phyloP scores from a whole-genome alignment of 345 rosid genomes.

The Diplotaxis tenuifolia region DNA sequence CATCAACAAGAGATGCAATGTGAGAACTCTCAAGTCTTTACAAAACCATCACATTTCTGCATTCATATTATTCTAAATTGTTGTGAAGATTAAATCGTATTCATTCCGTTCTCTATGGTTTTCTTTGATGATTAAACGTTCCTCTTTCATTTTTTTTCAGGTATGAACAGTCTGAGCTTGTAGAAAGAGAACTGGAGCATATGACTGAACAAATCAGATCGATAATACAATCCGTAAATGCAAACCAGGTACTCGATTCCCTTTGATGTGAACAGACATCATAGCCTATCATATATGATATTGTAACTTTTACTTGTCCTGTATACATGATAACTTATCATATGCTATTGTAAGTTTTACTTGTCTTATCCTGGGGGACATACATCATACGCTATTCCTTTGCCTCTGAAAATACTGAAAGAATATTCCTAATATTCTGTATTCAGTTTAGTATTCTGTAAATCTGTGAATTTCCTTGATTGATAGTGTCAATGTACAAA shows the following conservation, averaged over 20 bases:
- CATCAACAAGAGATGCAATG: constrained; percentile 97
- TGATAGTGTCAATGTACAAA: no score
- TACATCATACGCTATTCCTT: no score
- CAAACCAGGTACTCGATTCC: constrained; percentile 93
- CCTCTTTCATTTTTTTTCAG: constrained; percentile 42
- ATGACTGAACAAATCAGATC: constrained; percentile 89
- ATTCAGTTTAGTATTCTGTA: no score
- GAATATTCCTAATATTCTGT: no score
- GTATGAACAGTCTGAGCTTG: constrained; percentile 87
- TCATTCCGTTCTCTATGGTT: not conserved
- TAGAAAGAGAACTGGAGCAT: constrained; percentile 92
- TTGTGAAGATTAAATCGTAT: not conserved
- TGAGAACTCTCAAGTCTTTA: constrained; percentile 42
- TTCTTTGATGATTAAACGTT: not conserved
- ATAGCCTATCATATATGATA: not conserved
- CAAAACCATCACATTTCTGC: not conserved
- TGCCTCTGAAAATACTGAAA: no score
- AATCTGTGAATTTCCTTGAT: no score
- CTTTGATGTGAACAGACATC: no score
- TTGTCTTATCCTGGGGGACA: not conserved
- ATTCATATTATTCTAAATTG: not conserved
- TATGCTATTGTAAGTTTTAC: not conserved
- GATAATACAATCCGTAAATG: constrained; percentile 75
- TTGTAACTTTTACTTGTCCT: not conserved
- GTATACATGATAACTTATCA: not conserved